These are phyloP conservation scores for Chaetomiaceae sp. DNA, from an alignment of 2,329 filamentous ascomycete genomes.

Conservation along the genomic window DNA sequence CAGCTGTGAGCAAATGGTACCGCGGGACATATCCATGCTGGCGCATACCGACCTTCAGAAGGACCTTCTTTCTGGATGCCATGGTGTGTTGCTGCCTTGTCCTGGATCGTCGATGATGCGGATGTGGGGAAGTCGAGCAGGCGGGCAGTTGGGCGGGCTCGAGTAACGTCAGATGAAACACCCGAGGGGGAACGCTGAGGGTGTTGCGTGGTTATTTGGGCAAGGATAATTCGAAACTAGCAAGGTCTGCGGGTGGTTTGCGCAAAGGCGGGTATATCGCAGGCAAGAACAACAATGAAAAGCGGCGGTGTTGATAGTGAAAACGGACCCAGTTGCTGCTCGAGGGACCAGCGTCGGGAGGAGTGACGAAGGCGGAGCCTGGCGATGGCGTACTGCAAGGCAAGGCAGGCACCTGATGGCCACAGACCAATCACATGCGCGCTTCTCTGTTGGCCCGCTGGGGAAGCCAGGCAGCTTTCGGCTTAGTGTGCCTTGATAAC, in stretches of 20 bases:
- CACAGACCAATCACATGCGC: slow-evolving; percentile 16
- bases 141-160: slow-evolving; percentile 4
- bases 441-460: slow-evolving; percentile 10
- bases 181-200: not conserved
- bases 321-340: slow-evolving; percentile 14
- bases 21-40: not conserved
- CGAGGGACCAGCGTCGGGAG: slow-evolving; percentile 11
- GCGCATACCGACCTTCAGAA: slow-evolving; percentile 66
- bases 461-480: slow-evolving; percentile 14
- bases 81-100: slow-evolving; percentile 49
- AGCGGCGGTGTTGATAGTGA: not conserved
- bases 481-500: not conserved
- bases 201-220: too few species aligned
- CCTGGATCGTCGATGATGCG: slow-evolving; percentile 11
- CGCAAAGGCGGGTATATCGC: too few species aligned
- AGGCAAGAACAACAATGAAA: not conserved
- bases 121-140: too few species aligned
- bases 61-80: slow-evolving; percentile 83
- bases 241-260: too few species aligned
- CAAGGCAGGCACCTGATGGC: slow-evolving; percentile 17
- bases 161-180: slow-evolving; percentile 2
- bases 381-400: slow-evolving; percentile 4
- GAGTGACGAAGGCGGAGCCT: slow-evolving; percentile 18
- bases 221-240: too few species aligned
- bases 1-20: slow-evolving; percentile 10